Conservation (phyloP, 305 asterid species). For the Fraxinus baroniana region DNA sequence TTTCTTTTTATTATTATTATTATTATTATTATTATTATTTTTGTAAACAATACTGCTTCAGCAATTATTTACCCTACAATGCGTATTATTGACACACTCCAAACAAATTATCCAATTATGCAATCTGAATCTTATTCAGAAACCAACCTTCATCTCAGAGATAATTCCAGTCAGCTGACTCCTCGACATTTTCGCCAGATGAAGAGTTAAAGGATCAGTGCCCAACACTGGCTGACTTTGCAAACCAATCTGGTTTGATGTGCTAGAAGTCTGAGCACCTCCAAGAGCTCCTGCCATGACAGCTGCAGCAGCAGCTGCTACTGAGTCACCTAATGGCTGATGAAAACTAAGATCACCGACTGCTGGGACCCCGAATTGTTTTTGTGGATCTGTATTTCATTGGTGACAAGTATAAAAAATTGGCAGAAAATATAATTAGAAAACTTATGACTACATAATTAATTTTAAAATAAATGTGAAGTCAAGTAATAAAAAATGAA, state of each 20-base stretch:
- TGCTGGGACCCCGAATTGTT: slow-evolving; percentile 60
- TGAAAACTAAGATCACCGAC: slow-evolving; percentile 53
- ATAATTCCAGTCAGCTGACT: slow-evolving; percentile 43
- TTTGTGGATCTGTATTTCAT: slow-evolving; percentile 50
- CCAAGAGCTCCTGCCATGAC: slow-evolving; percentile 90
- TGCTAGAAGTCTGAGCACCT: slow-evolving; percentile 54
- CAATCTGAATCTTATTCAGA: slow-evolving; percentile 10
- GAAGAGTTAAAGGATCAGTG: slow-evolving; percentile 70
- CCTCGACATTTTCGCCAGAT: slow-evolving; percentile 76
- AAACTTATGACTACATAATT: slow-evolving; percentile 10
- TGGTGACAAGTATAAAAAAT: not conserved
- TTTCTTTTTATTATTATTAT: too few relatives aligned
- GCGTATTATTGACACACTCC: not conserved
- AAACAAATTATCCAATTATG: not conserved
- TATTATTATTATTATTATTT: not conserved
- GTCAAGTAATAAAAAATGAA: slow-evolving; percentile 21
- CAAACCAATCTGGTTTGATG: slow-evolving; percentile 43
- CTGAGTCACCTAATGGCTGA: slow-evolving; percentile 80
- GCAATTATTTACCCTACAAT: not conserved
- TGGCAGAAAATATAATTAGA: not conserved
- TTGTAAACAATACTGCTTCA: not conserved
- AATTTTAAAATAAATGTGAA: slow-evolving; percentile 17
- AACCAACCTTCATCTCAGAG: slow-evolving; percentile 69
- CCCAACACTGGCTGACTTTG: slow-evolving; percentile 46
- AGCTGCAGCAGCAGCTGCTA: slow-evolving; percentile 74